A percentile compares a stretch with the other conserved stretches of the same genome.
Conservation (phyloP, 2,329 filamentous ascomycete genomes). For the Sclerotinia trifoliorum region DNA sequence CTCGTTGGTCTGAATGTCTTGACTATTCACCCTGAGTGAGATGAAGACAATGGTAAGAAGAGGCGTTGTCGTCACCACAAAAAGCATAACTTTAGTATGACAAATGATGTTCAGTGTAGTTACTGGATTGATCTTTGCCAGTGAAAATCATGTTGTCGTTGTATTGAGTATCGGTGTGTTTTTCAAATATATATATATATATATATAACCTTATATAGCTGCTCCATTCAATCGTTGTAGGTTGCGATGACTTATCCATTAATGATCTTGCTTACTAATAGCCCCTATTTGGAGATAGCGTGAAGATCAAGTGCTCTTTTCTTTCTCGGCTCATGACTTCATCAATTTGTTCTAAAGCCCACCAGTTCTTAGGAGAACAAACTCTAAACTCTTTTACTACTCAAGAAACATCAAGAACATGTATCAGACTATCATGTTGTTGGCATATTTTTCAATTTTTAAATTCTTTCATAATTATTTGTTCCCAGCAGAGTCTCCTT, state of each 20-base stretch:
- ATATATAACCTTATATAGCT: no score
- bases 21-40: background rate
- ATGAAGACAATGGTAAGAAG: background rate
- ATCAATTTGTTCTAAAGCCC: background rate
- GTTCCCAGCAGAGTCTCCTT: background rate
- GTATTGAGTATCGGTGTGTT: background rate
- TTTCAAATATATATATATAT: no score
- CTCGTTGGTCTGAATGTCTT: background rate
- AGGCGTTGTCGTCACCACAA: no score
- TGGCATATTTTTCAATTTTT: background rate
- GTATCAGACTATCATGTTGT: background rate
- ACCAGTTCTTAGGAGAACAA: background rate
- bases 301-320: background rate
- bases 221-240: no score
- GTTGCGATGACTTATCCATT: no score
- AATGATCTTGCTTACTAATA: no score
- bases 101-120: background rate
- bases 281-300: background rate
- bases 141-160: rapidly evolving
- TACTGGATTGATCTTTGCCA: background rate
- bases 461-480: background rate
- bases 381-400: background rate
- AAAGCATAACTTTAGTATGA: background rate
- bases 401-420: background rate
- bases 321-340: slow-evolving; percentile 11